Percentiles rank a stretch among this genome's conserved stretches.
Evolutionary conservation across 169 alveolate species (phyloP).

Genomic region (Amoebophrya sp.): DNA sequence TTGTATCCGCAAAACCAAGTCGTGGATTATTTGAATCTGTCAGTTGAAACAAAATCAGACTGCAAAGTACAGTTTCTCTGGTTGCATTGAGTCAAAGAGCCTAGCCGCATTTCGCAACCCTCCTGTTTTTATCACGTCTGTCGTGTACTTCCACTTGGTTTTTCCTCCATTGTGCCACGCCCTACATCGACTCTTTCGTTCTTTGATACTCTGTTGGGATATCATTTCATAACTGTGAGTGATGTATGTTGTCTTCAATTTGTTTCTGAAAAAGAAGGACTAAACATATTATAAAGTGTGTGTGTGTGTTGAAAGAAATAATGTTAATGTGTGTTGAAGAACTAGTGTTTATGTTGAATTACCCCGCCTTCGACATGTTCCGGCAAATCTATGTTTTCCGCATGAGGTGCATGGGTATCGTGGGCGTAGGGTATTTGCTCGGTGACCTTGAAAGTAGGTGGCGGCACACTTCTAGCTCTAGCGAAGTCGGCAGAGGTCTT

Average conservation of each 20-base stretch:
- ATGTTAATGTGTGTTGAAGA: not conserved
- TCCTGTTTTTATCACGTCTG: constrained; percentile 28
- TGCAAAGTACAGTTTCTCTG: constrained; percentile 21
- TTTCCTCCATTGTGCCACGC: not conserved
- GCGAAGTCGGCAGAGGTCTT: not conserved
- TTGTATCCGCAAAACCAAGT: too few species aligned
- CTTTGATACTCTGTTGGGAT: not conserved
- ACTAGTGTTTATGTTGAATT: too few species aligned
- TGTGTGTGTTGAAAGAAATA: too few species aligned
- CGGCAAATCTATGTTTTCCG: too few species aligned
- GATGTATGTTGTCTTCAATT: not conserved
- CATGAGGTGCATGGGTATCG: too few species aligned
- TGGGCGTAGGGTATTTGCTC: not conserved
- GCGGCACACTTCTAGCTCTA: not conserved
- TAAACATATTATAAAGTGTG: too few species aligned
- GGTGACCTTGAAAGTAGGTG: not conserved
- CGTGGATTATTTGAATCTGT: too few species aligned
- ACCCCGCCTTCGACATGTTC: too few species aligned
- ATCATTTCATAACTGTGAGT: not conserved
- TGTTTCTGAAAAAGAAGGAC: too few species aligned
- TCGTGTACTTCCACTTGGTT: constrained; percentile 16
- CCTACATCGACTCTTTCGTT: not conserved
- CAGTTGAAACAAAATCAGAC: too few species aligned
- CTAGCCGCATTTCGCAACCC: constrained; percentile 20
- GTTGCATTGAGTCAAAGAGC: constrained; percentile 23